Base-by-base conservation (phyloP, 2,329 filamentous ascomycete genomes). In the Ophiostoma quercus region DNA sequence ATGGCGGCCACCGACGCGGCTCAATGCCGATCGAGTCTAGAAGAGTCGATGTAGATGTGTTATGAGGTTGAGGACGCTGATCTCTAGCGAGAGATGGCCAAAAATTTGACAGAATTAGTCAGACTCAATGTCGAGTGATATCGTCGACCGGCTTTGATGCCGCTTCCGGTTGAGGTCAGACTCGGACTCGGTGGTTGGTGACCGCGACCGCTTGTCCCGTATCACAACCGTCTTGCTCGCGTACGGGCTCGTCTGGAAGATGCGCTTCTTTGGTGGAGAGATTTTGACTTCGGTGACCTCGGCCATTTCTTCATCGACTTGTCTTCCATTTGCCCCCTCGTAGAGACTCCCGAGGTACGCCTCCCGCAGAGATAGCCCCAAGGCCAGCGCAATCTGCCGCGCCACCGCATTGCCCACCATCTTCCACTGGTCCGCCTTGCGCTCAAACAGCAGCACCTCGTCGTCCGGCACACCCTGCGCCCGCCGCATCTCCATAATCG, bases 341-440 rank as follows among this genome's bases (percentile, higher is more conserved):
- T 75, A 75, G 22, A 82, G 72, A 2, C 78, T 78, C 0, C 79
- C 80, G 4, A 79, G 74, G 79, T 80, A 87, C 0, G 89, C 89
- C 72, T 89, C 83, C 8, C 88, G 81, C 14, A 93, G 79, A 11
- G 83, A 80, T 4, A 91, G 75, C 0, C 92, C 92, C 1, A 93
- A 76, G 0, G 87, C 86, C 22, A 92, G 77, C 0, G 90, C 86
- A 0, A 92, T 85, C 32, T 87, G 85, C 9, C 91, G 81, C 2
- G 91, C 86, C 0, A 96, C 92, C 37, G 88, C 91, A 77, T 96
- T 96, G 0, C 92, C 92, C 0, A 94, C 82, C 25, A 92, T 86
- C 69, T 83, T 85, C 79, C 85, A 88, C 75, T 92, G 88, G 1
- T 87, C 79, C 0, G 51, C 11, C 0, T 83, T 77, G 0, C 7